phyloP scores from a whole-genome alignment of 2,329 filamentous ascomycete species.

The Trichothecium roseum region DNA sequence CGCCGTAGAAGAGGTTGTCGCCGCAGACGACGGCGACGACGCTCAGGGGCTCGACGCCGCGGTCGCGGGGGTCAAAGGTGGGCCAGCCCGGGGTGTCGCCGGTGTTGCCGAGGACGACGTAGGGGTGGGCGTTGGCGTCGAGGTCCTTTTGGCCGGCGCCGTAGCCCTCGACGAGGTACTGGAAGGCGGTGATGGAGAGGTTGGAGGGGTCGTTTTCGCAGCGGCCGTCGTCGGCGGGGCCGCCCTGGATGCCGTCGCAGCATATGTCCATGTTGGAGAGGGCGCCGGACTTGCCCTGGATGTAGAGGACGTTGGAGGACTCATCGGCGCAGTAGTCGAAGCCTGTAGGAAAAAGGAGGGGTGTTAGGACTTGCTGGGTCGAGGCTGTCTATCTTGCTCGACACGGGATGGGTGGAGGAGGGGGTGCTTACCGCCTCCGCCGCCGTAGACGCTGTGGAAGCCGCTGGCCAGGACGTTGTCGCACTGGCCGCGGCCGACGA shows the following conservation, averaged over 20 bases:
- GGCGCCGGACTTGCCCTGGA: conserved; percentile 29
- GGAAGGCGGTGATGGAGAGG: conserved; percentile 38
- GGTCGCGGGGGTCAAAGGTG: conserved; percentile 27
- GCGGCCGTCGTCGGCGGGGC: conserved; percentile 28
- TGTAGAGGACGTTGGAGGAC: conserved; percentile 32
- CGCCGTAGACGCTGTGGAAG: conserved; percentile 27
- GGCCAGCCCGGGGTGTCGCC: conserved; percentile 19
- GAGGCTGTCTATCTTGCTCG: conserved; percentile 21
- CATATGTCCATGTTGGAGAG: conserved; percentile 48
- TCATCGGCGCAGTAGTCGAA: conserved; percentile 38
- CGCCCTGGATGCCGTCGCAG: conserved; percentile 40
- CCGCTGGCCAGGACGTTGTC: conserved; percentile 24
- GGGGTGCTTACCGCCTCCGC: too few relatives aligned
- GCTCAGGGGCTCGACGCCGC: conserved; percentile 38
- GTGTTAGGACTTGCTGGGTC: background rate
- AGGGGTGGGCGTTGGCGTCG: conserved; percentile 39
- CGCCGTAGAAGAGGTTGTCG: conserved; percentile 40
- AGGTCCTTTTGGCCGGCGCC: conserved; percentile 28
- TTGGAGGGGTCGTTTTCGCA: conserved; percentile 30
- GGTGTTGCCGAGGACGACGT: conserved; percentile 43
- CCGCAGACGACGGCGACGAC: conserved; percentile 46
- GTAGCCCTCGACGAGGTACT: conserved; percentile 24
- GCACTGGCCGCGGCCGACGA: conserved; percentile 26
- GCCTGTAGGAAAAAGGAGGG: conserved; percentile 8
- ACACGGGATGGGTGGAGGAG: background rate